Conservation (phyloP, 208 protist genomes). For the Wallacemonas rigidus region DNA sequence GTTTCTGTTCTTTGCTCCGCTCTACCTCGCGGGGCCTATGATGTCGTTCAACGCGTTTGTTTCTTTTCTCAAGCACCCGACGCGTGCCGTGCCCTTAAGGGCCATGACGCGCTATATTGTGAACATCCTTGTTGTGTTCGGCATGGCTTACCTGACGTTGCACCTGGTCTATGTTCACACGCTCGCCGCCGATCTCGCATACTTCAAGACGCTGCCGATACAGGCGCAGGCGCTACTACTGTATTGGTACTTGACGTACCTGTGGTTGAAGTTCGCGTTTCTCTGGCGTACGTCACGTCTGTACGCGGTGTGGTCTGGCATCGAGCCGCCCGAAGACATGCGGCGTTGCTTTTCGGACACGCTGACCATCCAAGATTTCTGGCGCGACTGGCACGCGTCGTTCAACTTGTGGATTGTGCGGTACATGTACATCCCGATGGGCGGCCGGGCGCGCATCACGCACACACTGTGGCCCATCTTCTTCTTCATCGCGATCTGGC, state of each 20-base stretch:
- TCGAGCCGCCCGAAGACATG: conserved; percentile 89
- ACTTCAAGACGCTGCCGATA: conserved; percentile 10
- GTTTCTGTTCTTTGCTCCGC: conserved; percentile 88
- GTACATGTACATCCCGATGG: conserved; percentile 89
- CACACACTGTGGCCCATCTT: conserved; percentile 89
- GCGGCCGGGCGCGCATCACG: conserved; percentile 54
- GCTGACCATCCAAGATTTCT: conserved; percentile 82
- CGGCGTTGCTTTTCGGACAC: conserved; percentile 69
- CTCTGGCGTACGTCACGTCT: conserved; percentile 82
- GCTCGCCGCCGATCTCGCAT: conserved; percentile 11
- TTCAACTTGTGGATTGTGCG: conserved; percentile 90
- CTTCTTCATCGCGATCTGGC: conserved; percentile 94
- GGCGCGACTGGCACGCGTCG: conserved; percentile 82
- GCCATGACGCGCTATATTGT: conserved; percentile 34
- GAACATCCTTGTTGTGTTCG: conserved; percentile 24
- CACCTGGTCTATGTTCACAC: conserved; percentile 20
- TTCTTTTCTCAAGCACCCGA: conserved; percentile 55
- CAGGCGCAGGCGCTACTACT: conserved; percentile 6
- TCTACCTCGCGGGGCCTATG: conserved; percentile 92
- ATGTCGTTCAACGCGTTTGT: conserved; percentile 90
- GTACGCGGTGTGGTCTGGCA: conserved; percentile 63
- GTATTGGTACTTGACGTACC: conserved; percentile 40
- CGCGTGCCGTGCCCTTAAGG: conserved; percentile 24
- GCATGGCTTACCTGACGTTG: conserved; percentile 22
- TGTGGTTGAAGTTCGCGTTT: conserved; percentile 76